A percentile compares a stretch with the other conserved stretches of the same genome.
Evolutionary conservation across 2,329 filamentous ascomycete species (phyloP).

Genomic region (Epichloe typhina): DNA sequence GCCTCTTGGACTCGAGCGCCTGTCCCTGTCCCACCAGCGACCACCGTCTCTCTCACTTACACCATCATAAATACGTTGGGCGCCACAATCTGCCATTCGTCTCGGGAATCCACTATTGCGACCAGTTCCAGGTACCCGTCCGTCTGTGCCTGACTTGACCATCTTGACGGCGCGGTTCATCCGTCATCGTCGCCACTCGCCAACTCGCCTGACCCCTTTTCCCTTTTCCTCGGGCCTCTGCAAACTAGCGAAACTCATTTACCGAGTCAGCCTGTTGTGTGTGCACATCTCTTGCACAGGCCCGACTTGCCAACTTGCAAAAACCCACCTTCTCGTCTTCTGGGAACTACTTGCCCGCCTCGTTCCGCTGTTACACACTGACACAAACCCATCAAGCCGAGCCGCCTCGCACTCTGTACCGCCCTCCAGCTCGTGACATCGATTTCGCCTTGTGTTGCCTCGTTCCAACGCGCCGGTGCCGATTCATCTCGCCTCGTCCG

Average conservation of each 20-base stretch:
- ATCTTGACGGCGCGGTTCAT: conserved; percentile 5
- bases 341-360: conserved; percentile 1
- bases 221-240: background rate
- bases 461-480: conserved; percentile 20
- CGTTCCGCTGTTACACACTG: conserved; percentile 6
- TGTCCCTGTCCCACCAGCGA: background rate
- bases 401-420: conserved; percentile 4
- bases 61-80: background rate
- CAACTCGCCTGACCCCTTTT: background rate
- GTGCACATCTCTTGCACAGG: background rate
- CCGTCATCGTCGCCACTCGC: background rate
- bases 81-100: conserved; percentile 9
- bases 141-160: conserved; percentile 6
- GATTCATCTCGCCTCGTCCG: conserved; percentile 19
- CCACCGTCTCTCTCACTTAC: conserved; percentile 2
- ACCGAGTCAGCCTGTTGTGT: background rate
- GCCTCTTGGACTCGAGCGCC: background rate
- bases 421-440: conserved; percentile 14
- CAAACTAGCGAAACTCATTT: background rate
- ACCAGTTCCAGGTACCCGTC: conserved; percentile 13
- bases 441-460: conserved; percentile 19
- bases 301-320: background rate
- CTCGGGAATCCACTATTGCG: conserved; percentile 5
- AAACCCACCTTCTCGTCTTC: background rate
- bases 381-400: conserved; percentile 9